A percentile compares a stretch with the other conserved stretches of the same genome.
These are phyloP conservation scores for Plasmodium sp. DNA, from an alignment of 169 alveolate genomes.

Conservation along the genomic window DNA sequence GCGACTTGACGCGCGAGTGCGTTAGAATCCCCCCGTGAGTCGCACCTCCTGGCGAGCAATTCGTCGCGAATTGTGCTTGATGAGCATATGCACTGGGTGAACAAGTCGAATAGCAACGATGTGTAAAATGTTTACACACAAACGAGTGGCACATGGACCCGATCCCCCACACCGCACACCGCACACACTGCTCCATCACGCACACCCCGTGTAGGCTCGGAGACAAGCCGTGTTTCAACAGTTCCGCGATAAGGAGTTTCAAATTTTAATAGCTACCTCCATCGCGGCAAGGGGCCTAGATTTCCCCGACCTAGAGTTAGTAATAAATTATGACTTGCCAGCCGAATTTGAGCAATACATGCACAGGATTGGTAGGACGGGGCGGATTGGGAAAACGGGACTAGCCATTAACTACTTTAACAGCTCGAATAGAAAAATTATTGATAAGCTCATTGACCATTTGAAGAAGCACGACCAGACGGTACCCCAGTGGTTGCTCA, in stretches of 20 bases:
- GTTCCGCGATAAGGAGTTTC: conserved; percentile 55
- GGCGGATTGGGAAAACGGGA: conserved; percentile 98
- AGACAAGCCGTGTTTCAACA: conserved; percentile 30
- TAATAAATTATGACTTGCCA: conserved; percentile 97
- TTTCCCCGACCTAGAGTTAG: conserved; percentile 94
- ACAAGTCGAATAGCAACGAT: background rate
- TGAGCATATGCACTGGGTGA: background rate
- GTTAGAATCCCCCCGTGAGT: background rate
- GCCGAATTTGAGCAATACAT: conserved; percentile 99
- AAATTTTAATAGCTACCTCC: conserved; percentile 98
- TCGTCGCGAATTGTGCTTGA: background rate
- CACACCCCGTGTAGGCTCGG: conserved; percentile 4
- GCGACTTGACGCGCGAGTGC: background rate
- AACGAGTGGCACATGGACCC: background rate
- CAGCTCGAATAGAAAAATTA: conserved; percentile 88
- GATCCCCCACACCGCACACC: background rate
- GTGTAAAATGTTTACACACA: background rate
- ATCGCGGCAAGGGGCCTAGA: conserved; percentile 99
- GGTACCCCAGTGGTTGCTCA: conserved; percentile 82
- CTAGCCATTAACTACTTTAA: conserved; percentile 95
- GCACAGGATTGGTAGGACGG: conserved; percentile 99
- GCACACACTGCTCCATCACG: background rate
- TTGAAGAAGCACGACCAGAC: conserved; percentile 82
- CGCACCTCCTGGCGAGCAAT: background rate
- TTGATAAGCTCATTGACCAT: conserved; percentile 87